phyloP scores from a whole-genome alignment of 2,329 filamentous ascomycete species.

The Cucurbitaria berberidis region DNA sequence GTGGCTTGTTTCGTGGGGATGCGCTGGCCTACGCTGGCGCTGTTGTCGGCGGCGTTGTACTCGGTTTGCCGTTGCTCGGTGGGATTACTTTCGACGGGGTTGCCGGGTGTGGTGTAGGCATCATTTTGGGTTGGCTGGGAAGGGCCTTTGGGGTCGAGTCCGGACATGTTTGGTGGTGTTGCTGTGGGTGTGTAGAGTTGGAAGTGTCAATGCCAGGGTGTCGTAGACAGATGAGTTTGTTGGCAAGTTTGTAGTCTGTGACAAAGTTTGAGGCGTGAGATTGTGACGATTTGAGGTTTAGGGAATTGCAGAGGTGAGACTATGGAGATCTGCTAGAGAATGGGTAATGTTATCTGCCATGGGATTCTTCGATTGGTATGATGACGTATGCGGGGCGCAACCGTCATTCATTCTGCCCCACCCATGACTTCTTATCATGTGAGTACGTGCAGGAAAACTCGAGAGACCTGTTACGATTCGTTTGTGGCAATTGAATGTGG shows the following conservation, averaged over 20 bases:
- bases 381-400: conserved; percentile 40
- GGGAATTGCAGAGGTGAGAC: neutral
- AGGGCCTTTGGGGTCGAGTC: conserved; percentile 49
- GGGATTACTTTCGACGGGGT: conserved; percentile 53
- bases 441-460: conserved; percentile 15
- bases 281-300: neutral
- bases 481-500: conserved; percentile 11
- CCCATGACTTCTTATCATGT: conserved; percentile 14
- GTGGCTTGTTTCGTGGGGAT: conserved; percentile 48
- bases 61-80: conserved; percentile 44
- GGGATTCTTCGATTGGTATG: conserved; percentile 23
- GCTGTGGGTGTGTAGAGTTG: neutral
- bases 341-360: neutral
- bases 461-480: conserved; percentile 10
- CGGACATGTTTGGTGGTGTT: conserved; percentile 42
- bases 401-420: conserved; percentile 33
- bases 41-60: conserved; percentile 44
- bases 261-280: neutral
- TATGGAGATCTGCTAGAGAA: neutral
- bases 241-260: neutral
- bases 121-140: conserved; percentile 53
- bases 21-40: conserved; percentile 24
- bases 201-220: neutral
- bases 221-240: neutral
- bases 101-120: conserved; percentile 56